Evolutionary conservation across 768 basidiomycete genomes (phyloP), one percentile per base, ranked within the genome.

Genomic region (Suillus hirtellus): DNA sequence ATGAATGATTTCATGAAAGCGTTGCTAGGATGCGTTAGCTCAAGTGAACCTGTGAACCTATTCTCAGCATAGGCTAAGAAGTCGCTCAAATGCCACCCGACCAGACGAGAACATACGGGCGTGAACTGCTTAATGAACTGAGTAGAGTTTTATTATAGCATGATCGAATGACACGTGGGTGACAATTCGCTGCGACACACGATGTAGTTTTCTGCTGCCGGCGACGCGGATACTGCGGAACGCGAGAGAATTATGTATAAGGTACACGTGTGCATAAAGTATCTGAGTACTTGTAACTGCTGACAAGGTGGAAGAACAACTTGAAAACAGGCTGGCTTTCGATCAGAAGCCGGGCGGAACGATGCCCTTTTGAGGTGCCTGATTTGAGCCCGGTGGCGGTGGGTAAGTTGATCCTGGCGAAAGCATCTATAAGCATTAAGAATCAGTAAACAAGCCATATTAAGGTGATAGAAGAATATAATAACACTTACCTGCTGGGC

Each of bases 291-390:
- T 49, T 49, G 31, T 44, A 50, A 17, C 27, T 47, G 64, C 50
- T 65, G 60, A 54, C 60, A 60, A 63, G 40, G 21, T 37, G 47
- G 44, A 62, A 55, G 46, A 31, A 37, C 34, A 46, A 54, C 24
- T 31, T 42, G n/a, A 59, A 61, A 62, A 47, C n/a, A 42, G 40
- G 44, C 21, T 24, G 37, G 46, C 44, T 65, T 21, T 63, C 10
- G 47, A 19, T 82, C 78, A 95, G 79, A 95, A 94, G 58, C 94
- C 94, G 63, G 93, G 93, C 19, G 94, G 93, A 55, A 93, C 88
- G 66, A 95, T 78, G 56, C 83, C 85, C 77, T 83, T 81, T 65
- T 75, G 80, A 43, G 73, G 71, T 44, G 70, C 60, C 59, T 75
- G 77, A 62, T 70, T 64, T 27, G 73, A 66, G 64, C 74, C 84